These are phyloP conservation scores for Barnettozyma vustinii DNA, from an alignment of 805 yeast genomes.

Conservation along the genomic window DNA sequence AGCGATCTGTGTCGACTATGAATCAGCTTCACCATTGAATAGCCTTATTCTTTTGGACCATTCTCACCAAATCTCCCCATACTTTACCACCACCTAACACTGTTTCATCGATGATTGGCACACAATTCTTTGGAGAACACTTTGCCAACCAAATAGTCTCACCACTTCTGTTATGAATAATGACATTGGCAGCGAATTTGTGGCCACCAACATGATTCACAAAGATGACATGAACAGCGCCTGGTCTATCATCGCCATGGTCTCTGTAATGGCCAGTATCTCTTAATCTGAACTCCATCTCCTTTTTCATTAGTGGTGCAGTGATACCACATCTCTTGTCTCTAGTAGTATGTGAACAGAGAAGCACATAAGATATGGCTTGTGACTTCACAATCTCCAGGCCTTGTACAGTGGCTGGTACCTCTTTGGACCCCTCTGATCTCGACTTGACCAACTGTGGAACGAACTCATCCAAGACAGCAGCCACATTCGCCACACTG, in stretches of 20 bases:
- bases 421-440: constrained; percentile 9
- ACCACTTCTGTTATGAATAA: constrained; percentile 66
- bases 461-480: constrained; percentile 40
- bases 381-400: constrained; percentile 32
- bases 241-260: constrained; percentile 63
- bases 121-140: constrained; percentile 70
- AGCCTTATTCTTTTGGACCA: constrained; percentile 46
- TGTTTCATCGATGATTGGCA: constrained; percentile 71
- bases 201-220: constrained; percentile 95
- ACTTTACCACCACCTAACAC: constrained; percentile 61
- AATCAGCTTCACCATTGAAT: constrained; percentile 41
- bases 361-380: constrained; percentile 48
- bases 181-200: constrained; percentile 85
- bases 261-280: constrained; percentile 74
- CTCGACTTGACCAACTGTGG: constrained; percentile 33
- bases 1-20: neutral
- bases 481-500: constrained; percentile 35
- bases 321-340: constrained; percentile 93
- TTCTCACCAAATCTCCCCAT: constrained; percentile 64
- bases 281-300: constrained; percentile 66
- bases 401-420: constrained; percentile 20
- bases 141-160: constrained; percentile 87
- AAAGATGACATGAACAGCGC: constrained; percentile 66
- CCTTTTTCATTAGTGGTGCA: constrained; percentile 83
- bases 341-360: constrained; percentile 88